phyloP scores from a whole-genome alignment of 139 green algal genomes.

The Chlorella sorokiniana region DNA sequence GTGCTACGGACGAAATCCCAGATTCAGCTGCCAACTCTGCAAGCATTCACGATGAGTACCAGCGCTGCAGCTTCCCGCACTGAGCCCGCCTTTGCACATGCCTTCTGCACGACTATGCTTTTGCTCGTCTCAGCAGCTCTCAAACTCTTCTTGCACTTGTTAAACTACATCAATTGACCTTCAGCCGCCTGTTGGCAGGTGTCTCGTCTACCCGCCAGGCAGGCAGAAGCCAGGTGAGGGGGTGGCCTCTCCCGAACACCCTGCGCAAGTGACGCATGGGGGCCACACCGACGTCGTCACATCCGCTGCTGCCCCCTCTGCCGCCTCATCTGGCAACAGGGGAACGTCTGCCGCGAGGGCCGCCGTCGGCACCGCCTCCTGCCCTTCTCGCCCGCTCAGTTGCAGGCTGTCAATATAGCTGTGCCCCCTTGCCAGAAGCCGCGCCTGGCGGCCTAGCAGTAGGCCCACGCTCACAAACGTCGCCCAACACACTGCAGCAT shows the following conservation, averaged over 20 bases:
- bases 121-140: too few species aligned
- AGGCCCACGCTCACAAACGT: not conserved
- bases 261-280: not conserved
- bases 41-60: too few species aligned
- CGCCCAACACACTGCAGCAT: not conserved
- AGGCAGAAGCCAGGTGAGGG: conserved; percentile 18
- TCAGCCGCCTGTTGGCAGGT: not conserved
- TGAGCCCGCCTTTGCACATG: too few species aligned
- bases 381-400: not conserved
- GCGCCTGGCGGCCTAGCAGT: conserved; percentile 6
- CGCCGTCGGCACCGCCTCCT: not conserved
- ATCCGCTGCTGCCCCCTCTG: not conserved
- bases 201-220: not conserved
- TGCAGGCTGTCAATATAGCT: conserved; percentile 7
- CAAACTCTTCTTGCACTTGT: too few species aligned
- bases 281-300: not conserved
- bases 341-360: not conserved
- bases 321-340: not conserved
- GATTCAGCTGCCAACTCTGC: too few species aligned
- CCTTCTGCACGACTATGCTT: too few species aligned
- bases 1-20: too few species aligned
- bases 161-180: too few species aligned
- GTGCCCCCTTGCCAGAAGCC: conserved; percentile 12
- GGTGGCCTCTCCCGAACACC: conserved; percentile 28
- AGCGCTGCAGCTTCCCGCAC: too few species aligned